Conservation (phyloP, 2,329 filamentous ascomycete genomes). For the Colletotrichum abscissum region DNA sequence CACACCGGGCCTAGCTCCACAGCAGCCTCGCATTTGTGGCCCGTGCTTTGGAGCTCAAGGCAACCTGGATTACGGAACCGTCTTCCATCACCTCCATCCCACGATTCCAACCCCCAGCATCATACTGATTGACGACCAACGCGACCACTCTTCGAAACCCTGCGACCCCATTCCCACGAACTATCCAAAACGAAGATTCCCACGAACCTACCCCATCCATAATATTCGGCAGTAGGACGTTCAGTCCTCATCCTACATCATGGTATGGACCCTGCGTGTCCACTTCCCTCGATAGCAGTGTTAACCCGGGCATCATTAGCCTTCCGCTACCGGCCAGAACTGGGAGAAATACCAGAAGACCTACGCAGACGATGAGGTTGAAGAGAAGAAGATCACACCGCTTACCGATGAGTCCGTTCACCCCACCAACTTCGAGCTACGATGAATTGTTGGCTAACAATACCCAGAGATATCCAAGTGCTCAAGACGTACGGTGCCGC, state of each 20-base stretch:
- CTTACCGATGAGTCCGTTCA: slow-evolving; percentile 89
- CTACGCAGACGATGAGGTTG: slow-evolving; percentile 94
- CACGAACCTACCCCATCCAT: background rate
- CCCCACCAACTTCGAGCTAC: slow-evolving; percentile 40
- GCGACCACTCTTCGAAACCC: slow-evolving; percentile 3
- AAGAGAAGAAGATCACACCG: slow-evolving; percentile 99
- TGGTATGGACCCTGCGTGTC: slow-evolving; percentile 48
- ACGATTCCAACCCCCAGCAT: background rate
- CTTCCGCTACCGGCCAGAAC: slow-evolving; percentile 90
- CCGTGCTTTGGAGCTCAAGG: slow-evolving; percentile 39
- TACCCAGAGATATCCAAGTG: slow-evolving; percentile 92
- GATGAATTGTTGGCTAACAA: slow-evolving; percentile 36
- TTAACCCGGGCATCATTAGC: slow-evolving; percentile 72
- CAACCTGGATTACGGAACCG: slow-evolving; percentile 41
- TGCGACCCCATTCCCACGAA: slow-evolving; percentile 16
- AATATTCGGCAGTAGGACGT: slow-evolving; percentile 35
- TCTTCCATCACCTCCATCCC: slow-evolving; percentile 36
- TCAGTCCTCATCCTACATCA: slow-evolving; percentile 49
- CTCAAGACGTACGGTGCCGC: slow-evolving; percentile 99
- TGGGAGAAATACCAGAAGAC: slow-evolving; percentile 99
- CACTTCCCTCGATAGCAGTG: slow-evolving; percentile 35
- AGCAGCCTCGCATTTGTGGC: slow-evolving; percentile 38
- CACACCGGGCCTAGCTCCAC: slow-evolving; percentile 32
- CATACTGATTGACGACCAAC: slow-evolving; percentile 23
- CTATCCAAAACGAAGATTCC: background rate